Conservation (phyloP, 2,329 filamentous ascomycete genomes). For the Cadophora gregata region DNA sequence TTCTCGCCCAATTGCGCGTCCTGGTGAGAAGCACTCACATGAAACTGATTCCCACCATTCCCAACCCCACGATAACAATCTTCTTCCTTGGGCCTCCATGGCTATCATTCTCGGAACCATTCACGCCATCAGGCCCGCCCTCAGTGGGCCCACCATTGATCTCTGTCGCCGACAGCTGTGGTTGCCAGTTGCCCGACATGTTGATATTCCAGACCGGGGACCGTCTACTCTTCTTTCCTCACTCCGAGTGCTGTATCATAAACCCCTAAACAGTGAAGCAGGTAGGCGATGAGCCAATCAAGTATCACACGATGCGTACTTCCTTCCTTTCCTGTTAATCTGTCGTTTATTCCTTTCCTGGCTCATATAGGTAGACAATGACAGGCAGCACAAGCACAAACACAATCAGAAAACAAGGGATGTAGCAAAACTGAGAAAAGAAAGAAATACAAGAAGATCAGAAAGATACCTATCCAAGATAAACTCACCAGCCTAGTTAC, state of each 20-base stretch:
- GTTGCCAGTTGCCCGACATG: conserved; percentile 42
- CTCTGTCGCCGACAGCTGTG: conserved; percentile 36
- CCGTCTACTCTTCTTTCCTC: not conserved
- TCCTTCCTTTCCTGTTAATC: not conserved
- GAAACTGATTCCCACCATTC: conserved; percentile 90
- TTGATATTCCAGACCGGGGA: not conserved
- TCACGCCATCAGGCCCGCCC: conserved; percentile 37
- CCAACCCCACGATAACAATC: conserved; percentile 83
- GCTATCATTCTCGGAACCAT: conserved; percentile 34
- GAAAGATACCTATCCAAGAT: not conserved
- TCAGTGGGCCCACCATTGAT: conserved; percentile 35
- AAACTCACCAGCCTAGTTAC: conserved; percentile 7
- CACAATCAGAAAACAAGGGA: not conserved
- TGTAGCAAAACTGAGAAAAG: not conserved
- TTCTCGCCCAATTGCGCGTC: not conserved
- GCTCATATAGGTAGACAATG: not conserved
- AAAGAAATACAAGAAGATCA: not conserved
- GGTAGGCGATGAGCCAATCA: not conserved
- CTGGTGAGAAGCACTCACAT: conserved; percentile 65
- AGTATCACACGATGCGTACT: conserved; percentile 14
- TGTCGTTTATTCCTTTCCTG: not conserved
- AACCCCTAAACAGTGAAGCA: not conserved
- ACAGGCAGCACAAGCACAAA: not conserved
- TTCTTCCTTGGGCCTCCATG: conserved; percentile 57
- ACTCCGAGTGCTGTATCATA: not conserved